Evolutionary conservation across 331 rosid genomes (phyloP).

Genomic region (Acacia pycnantha): DNA sequence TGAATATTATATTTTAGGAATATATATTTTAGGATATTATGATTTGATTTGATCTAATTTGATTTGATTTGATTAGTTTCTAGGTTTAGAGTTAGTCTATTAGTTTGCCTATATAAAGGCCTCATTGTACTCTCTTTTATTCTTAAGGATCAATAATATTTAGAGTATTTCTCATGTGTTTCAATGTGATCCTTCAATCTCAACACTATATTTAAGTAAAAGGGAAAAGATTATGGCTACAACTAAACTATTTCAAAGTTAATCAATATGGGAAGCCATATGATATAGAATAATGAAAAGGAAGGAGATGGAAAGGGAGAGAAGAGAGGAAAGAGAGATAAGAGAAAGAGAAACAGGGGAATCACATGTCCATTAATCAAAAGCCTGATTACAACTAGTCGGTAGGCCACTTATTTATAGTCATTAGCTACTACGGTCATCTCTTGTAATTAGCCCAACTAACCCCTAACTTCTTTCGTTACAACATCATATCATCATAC

Average conservation of each 20-base stretch:
- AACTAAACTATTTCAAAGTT: not conserved
- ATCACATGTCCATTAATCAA: not conserved
- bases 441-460: not conserved
- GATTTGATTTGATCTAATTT: too few relatives aligned
- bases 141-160: too few relatives aligned
- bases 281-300: not conserved
- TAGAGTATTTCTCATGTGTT: too few relatives aligned
- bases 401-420: not conserved
- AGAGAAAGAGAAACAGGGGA: not conserved
- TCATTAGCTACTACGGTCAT: not conserved
- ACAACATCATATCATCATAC: not conserved
- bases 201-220: not conserved
- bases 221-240: not conserved
- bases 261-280: not conserved
- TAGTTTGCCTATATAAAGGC: too few relatives aligned
- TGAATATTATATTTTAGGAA: too few relatives aligned
- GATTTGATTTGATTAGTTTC: too few relatives aligned
- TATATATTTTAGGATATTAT: too few relatives aligned
- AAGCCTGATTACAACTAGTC: not conserved
- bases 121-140: too few relatives aligned
- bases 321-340: not conserved
- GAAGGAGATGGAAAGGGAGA: not conserved
- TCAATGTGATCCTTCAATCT: too few relatives aligned
- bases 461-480: not conserved
- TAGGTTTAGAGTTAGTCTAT: too few relatives aligned